These are phyloP conservation scores for Alternaria sp. DNA, from an alignment of 2,329 filamentous ascomycete genomes.

Conservation along the genomic window DNA sequence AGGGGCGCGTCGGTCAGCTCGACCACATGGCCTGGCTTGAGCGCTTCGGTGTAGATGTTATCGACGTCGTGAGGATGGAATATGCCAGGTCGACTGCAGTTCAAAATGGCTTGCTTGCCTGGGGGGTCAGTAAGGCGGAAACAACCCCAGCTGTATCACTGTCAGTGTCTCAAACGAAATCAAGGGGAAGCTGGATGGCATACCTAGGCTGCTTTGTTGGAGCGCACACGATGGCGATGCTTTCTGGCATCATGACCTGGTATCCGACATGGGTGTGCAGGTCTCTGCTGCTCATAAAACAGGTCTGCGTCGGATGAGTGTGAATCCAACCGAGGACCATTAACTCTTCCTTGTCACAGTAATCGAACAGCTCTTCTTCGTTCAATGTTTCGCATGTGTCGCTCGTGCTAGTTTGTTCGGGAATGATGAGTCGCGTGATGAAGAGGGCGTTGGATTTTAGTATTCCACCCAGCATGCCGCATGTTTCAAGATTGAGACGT, in stretches of 20 bases:
- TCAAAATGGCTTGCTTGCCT: constrained; percentile 81
- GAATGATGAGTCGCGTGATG: constrained; percentile 85
- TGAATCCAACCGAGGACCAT: constrained; percentile 97
- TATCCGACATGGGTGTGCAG: constrained; percentile 93
- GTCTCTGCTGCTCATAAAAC: constrained; percentile 95
- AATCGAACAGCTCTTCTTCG: constrained; percentile 83
- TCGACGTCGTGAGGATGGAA: constrained; percentile 80
- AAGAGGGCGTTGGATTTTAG: constrained; percentile 93
- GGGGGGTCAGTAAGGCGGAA: constrained; percentile 94
- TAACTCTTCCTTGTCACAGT: constrained; percentile 82
- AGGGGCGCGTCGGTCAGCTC: constrained; percentile 64
- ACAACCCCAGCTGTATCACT: constrained; percentile 74
- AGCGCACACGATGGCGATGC: constrained; percentile 94
- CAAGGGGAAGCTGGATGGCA: constrained; percentile 46
- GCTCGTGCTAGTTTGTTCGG: constrained; percentile 85
- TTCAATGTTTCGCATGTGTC: constrained; percentile 97
- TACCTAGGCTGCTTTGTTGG: constrained; percentile 79
- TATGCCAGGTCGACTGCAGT: constrained; percentile 76
- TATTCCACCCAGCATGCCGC: constrained; percentile 90
- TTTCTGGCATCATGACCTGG: constrained; percentile 95
- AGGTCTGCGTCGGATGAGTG: constrained; percentile 94
- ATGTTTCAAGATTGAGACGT: constrained; percentile 83
- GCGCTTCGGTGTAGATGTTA: constrained; percentile 79
- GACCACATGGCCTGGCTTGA: constrained; percentile 64
- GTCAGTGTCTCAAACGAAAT: background rate